Base-by-base conservation (phyloP, 208 protist species). In the Trypanosoma boissoni region DNA sequence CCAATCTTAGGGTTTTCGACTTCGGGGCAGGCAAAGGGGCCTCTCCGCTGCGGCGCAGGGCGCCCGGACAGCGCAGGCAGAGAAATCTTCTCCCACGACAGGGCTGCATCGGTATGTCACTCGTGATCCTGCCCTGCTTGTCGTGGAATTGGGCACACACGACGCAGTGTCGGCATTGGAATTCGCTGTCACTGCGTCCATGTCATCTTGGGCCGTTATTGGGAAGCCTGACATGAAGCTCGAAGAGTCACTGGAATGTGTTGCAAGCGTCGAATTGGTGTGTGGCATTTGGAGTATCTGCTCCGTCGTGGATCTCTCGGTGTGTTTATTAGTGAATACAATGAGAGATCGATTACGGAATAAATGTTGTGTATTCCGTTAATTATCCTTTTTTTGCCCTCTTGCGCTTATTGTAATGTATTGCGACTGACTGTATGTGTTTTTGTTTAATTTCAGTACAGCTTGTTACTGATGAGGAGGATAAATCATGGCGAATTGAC, bases 151-250 rank as follows among this genome's bases (percentile, higher is more conserved):
- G 45, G 74, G 69, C 16, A 80, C 73, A 9, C 23, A 58, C 8
- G 62, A 71, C 24, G 61, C 49, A 2, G 34, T 86, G 44, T 72
- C 76, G 3, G 36, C 16, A 16, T 23, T 26, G 29, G 78, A 88
- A 63, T 88, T 92, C 59, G 75, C 78, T 0, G 76, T 78, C 8
- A 58, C 88, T 20, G 54, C 69, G 1, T 78, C 71, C 26, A 88
- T 92, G 85, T 79, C 85, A 8, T 92, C 85, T 3, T 92, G 81
- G 82, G 78, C 80, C 2, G 85, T 92, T 8, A 85, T 64, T 36
- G 85, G 82, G 1, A 28, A 27, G 10, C 32, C 71, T 44, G 76
- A 85, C 58, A 77, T 48, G 74, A 74, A 23, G 68, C 49, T 24
- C 50, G 64, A 27, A 72, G 63, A 0, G 2, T 43, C 0, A 68